phyloP scores from a whole-genome alignment of 2,329 filamentous ascomycete species.

The Monosporascus sp. region DNA sequence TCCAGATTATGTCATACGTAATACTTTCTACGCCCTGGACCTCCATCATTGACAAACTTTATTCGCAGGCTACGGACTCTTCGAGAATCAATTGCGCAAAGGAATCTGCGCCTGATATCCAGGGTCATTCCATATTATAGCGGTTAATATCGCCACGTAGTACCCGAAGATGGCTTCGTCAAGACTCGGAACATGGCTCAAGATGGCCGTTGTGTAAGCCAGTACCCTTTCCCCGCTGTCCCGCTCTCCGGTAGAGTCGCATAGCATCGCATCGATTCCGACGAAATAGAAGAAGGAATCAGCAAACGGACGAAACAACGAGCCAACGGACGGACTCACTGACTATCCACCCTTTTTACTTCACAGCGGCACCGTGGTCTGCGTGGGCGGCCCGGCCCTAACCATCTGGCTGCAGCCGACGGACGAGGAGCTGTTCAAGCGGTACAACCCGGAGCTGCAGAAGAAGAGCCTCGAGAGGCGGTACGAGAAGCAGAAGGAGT shows the following conservation, averaged over 20 bases:
- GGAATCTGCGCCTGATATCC: too few relatives aligned
- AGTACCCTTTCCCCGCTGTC: conserved; percentile 12
- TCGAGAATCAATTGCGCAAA: too few relatives aligned
- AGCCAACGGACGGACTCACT: not conserved
- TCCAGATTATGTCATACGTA: too few relatives aligned
- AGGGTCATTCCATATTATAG: too few relatives aligned
- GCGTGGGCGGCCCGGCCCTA: conserved; percentile 79
- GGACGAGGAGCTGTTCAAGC: conserved; percentile 87
- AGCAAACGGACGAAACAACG: not conserved
- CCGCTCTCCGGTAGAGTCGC: conserved; percentile 3
- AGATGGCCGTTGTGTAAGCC: conserved; percentile 66
- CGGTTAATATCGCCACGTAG: not conserved
- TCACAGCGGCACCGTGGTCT: conserved; percentile 62
- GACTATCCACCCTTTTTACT: not conserved
- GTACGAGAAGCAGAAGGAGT: conserved; percentile 72
- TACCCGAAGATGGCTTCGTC: conserved; percentile 34
- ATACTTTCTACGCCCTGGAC: too few relatives aligned
- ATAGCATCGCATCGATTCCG: not conserved
- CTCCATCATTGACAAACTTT: too few relatives aligned
- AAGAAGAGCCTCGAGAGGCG: conserved; percentile 78
- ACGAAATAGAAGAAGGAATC: not conserved
- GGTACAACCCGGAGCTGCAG: conserved; percentile 93
- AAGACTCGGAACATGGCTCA: conserved; percentile 57
- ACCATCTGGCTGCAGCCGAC: conserved; percentile 76
- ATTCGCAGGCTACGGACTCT: too few relatives aligned